phyloP scores from a whole-genome alignment of 1,284 basidiomycete genomes.

The Ganoderma lucidum region DNA sequence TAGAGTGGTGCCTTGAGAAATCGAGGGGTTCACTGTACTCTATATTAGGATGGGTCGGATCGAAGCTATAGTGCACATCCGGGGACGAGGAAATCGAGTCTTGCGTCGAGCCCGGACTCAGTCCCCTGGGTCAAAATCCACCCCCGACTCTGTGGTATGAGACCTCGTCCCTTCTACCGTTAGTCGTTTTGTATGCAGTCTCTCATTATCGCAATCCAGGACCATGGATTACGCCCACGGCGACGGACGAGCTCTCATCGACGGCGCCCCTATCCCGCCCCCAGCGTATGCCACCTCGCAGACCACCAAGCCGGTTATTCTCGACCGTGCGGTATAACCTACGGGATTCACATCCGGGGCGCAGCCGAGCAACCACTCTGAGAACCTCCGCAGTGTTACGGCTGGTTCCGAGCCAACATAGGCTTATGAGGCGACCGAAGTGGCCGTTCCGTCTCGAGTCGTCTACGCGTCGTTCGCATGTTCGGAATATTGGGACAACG shows the following conservation, averaged over 20 bases:
- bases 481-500: not conserved
- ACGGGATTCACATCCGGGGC: not conserved
- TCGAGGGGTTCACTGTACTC: not conserved
- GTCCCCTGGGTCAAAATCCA: not conserved
- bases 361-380: conserved; percentile 1
- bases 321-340: not conserved
- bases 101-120: not conserved
- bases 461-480: not conserved
- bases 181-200: not conserved
- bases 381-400: not conserved
- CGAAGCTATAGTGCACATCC: not conserved
- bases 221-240: not conserved
- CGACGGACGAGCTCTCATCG: not conserved
- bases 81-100: not conserved
- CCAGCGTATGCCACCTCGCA: not conserved
- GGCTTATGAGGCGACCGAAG: not conserved
- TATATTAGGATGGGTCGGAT: not conserved
- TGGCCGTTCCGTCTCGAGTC: not conserved
- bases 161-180: not conserved
- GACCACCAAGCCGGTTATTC: not conserved
- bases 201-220: not conserved
- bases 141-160: not conserved
- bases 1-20: not conserved
- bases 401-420: not conserved
- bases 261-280: not conserved